Base-by-base conservation (phyloP, 176 grass and related monocot genomes). In the Triticum turgidum region DNA sequence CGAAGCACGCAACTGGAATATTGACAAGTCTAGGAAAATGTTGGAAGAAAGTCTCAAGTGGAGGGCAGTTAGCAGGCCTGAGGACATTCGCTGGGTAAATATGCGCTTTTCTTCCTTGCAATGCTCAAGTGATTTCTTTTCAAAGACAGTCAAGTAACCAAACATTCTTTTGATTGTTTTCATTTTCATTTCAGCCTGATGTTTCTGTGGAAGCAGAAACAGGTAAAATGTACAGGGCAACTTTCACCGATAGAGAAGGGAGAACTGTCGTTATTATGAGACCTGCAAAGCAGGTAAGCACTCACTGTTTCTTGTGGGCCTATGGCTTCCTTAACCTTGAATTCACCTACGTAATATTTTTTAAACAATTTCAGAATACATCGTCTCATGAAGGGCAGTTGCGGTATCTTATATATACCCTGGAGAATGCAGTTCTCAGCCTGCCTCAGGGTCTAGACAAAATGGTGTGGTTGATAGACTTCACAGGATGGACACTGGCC, bases 391-490 rank as follows among this genome's bases (percentile, higher is more conserved):
- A 93, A 30, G 88, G 90, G 51, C 94, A 94, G 75, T 22, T 99
- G 52, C 85, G 78, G 20, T 87, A 88, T 90, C 69, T 99, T 59
- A 89, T 94, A 61, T 96, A 96, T 84, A 3, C 90, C 72, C 79
- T 99, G 76, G 97, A 99, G 87, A 96, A 99, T 92, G 97, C 90
- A 22, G 34, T 92, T 9, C 86, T 93, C 71, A 94, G 81, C 77
- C 77, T 96, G 20, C 90, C 94, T 75, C 92, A 96, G 69, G 92
- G 85, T n/a, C 92, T 94, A 76, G 94, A 92, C 7, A 95, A 96
- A 83, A 96, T 98, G 89, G 68, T 94, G 47, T 98, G 94, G 94
- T 73, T 98, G 79, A 91, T 98, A 88, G 94, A 98, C 80, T 98
- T 98, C 84, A 96, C 88, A 33, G 92, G 97, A 84, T 96, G 97